phyloP scores from a whole-genome alignment of 1,284 basidiomycete genomes.

The Marasmius tenuissimus region DNA sequence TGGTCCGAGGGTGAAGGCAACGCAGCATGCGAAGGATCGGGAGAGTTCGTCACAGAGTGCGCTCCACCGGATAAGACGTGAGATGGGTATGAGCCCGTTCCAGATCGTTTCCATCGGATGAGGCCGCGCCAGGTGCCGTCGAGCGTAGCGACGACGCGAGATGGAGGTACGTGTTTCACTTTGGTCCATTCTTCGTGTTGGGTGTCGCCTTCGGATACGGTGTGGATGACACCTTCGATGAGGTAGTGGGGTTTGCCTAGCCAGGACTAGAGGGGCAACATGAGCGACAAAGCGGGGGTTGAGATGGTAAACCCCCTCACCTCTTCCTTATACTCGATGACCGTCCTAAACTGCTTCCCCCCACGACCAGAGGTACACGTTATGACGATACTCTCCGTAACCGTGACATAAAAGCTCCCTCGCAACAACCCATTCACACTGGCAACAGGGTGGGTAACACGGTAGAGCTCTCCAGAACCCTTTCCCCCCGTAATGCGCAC shows the following conservation, averaged over 20 bases:
- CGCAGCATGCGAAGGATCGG: conserved; percentile 38
- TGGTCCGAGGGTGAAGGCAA: conserved; percentile 28
- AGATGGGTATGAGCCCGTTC: conserved; percentile 42
- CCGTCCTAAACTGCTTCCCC: conserved; percentile 67
- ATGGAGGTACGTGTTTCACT: conserved; percentile 86
- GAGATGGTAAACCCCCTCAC: too few species aligned
- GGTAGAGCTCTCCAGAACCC: conserved; percentile 82
- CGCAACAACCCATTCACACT: conserved; percentile 91
- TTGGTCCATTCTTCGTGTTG: conserved; percentile 81
- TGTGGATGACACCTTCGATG: conserved; percentile 89
- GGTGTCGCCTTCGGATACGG: conserved; percentile 62
- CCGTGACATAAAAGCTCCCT: conserved; percentile 88
- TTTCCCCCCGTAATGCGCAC: conserved; percentile 73
- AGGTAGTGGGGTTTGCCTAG: conserved; percentile 86
- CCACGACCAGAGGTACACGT: conserved; percentile 75
- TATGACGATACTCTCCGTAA: conserved; percentile 79
- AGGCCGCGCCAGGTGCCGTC: conserved; percentile 88
- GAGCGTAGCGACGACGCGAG: conserved; percentile 77
- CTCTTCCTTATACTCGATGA: conserved; percentile 97
- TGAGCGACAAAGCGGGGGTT: neutral
- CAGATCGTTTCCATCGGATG: conserved; percentile 80
- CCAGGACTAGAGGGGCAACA: conserved; percentile 74
- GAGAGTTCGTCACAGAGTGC: conserved; percentile 42
- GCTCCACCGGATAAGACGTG: conserved; percentile 23
- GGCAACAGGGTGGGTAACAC: conserved; percentile 89